Conservation (phyloP, 225 moss, liverwort and hornwort species). For the Marchantia paleacea region DNA sequence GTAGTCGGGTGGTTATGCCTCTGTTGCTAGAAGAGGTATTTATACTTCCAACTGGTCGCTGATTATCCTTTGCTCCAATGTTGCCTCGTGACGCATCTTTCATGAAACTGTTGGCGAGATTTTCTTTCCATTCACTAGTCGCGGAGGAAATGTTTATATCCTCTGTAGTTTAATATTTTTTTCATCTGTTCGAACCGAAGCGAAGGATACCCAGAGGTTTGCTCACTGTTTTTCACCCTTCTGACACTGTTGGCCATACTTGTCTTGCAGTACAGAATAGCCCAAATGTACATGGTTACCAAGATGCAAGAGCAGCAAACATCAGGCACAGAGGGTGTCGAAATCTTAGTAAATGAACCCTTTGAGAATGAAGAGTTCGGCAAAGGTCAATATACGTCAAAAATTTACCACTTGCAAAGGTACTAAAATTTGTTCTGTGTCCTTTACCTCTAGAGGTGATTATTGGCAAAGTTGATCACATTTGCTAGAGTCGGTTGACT, state of each 20-base stretch:
- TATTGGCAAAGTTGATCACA: no score
- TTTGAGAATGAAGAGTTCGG: slow-evolving; percentile 82
- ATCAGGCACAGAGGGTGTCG: slow-evolving; percentile 76
- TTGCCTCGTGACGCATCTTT: no score
- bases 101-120: no score
- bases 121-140: no score
- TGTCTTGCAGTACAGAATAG: slow-evolving; percentile 79
- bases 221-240: neutral
- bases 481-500: neutral
- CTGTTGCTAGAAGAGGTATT: slow-evolving; percentile 80
- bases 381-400: slow-evolving; percentile 87
- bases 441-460: neutral
- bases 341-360: slow-evolving; percentile 76
- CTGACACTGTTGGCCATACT: neutral
- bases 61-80: neutral
- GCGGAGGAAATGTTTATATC: no score
- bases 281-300: slow-evolving; percentile 96
- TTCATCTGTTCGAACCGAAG: no score
- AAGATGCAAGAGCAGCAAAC: slow-evolving; percentile 92
- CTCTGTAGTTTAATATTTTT: no score
- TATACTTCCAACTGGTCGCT: neutral
- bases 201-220: no score
- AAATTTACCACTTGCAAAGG: slow-evolving; percentile 94
- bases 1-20: slow-evolving; percentile 87
- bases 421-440: slow-evolving; percentile 11